Base-by-base conservation (phyloP, 495 filamentous ascomycete genomes). In the Cenococcum geophilum region DNA sequence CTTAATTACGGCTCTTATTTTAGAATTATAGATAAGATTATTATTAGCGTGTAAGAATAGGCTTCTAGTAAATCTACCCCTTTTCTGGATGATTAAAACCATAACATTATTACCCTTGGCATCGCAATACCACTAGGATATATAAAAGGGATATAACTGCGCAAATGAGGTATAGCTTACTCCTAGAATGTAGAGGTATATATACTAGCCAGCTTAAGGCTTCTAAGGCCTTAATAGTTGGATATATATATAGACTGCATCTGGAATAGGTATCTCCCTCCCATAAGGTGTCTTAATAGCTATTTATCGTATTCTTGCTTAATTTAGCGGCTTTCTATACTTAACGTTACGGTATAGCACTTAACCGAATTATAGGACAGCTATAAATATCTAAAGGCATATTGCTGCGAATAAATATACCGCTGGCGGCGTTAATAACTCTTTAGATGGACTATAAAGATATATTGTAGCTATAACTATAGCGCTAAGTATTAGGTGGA, bases 401-500 rank as follows among this genome's bases (percentile, higher is more conserved):
- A 45, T 18, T 45, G 40, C 11, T 45, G 18, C 18, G 18, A 45
- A 45, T 18, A 45, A 18, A 18, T 45, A 45, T 45, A 45, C 40
- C 18, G 18, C 11, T 14, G 18, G 40, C 40, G 18, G 2, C 11
- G 12, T 45, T 14, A 4, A 45, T 45, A 14, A 14, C 11, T 45
- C 40, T 45, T 45, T 45, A 45, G 40, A 45, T 45, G 18, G 40
- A 14, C 40, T 4, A 10, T 45, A 10, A 18, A 14, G 12, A 45
- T 45, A 57, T 57, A 37, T 37, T 2, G 16, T 12, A 11, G 16
- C 54, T 18, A 57, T 18, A 22, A 57, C 20, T 18, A 57, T 18
- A n/a, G 23, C 12, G 18, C 14, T 5, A 40, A 57, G 54, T 5
- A 57, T 25, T 9, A 57, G 54, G 12, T 57, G 34, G 34, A 57